Conservation (phyloP, 2,329 filamentous ascomycete genomes). For the Orbilia oligospora region DNA sequence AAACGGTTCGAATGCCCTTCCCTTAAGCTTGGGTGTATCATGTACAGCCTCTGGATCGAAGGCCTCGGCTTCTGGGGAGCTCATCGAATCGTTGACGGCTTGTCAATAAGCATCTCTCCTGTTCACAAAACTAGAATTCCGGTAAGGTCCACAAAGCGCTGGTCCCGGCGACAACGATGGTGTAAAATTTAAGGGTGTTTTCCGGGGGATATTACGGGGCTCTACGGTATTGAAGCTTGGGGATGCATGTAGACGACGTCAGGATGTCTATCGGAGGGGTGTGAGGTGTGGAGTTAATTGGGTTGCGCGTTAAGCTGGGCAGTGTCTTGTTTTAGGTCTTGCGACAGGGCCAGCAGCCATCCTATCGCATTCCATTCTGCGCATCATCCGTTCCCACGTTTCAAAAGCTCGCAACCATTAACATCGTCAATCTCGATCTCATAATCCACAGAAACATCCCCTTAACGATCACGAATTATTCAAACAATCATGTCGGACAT, state of each 20-base stretch:
- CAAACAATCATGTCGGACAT: conserved; percentile 61
- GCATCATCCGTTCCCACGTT: conserved; percentile 27
- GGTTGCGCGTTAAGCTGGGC: conserved; percentile 48
- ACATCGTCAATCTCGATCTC: conserved; percentile 18
- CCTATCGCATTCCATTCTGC: conserved; percentile 3
- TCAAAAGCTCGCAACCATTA: conserved; percentile 30
- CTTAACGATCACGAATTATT: conserved; percentile 1
- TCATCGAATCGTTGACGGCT: conserved; percentile 59
- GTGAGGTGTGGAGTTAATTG: conserved; percentile 39
- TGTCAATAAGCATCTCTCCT: conserved; percentile 57
- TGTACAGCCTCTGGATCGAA: conserved; percentile 59
- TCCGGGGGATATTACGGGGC: conserved; percentile 7
- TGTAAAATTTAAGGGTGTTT: conserved; percentile 2
- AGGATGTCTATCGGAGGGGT: conserved; percentile 18
- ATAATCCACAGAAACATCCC: conserved; percentile 18
- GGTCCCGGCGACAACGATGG: conserved; percentile 39
- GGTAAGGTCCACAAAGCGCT: conserved; percentile 30
- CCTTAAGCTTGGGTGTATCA: conserved; percentile 54
- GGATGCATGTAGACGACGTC: conserved; percentile 18
- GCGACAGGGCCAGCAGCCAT: conserved; percentile 35
- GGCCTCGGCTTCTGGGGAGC: conserved; percentile 60
- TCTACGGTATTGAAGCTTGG: conserved; percentile 17
- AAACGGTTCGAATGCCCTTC: conserved; percentile 57
- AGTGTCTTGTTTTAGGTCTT: conserved; percentile 47
- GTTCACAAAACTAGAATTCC: conserved; percentile 4